Base-by-base conservation (phyloP, 108 stramenopile genomes). In the Pseudonitzschia multiseries region DNA sequence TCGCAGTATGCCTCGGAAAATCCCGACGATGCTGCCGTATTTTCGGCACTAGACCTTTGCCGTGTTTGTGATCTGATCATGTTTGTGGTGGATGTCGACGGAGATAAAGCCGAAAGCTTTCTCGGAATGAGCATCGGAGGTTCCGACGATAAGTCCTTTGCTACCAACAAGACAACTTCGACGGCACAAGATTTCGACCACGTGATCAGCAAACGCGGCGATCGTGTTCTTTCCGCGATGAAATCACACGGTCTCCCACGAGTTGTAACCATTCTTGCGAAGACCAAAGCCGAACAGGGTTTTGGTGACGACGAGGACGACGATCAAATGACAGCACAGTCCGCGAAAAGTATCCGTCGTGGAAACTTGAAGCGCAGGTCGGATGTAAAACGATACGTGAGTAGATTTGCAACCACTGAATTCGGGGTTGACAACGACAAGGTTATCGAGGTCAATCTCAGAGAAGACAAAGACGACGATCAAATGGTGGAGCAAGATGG, bases 161-260 rank as follows among this genome's bases (percentile, higher is more conserved):
- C 78, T 57, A 86, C 78, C 52, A 79, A 81, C 66, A 82, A 82
- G 66, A 80, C 83, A 8, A 75, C 65, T n/a, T 72, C 71, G 44
- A 81, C 67, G 43, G 62, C 79, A 18, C 82, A 82, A 42, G 75
- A 83, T 76, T 88, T 81, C 75, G 89, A 89, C 56, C 86, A 91
- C 79, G 72, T 93, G 69, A 85, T 93, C 61, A 87, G 87, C 53
- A 72, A 80, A 22, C 75, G 87, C 28, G 96, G 96, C 17, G 96
- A 97, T 73, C 80, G 91, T 65, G 84, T 96, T 14, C 72, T 99
- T 71, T 73, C 91, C n/a, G 92, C 95, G 8, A 63, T 98, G 68
- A 98, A 98, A 79, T 91, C 93, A 20, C 94, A 96, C 74, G 99
- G 98, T n/a, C 70, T 97, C 31, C 97, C 99, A 9, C 81, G 93